These are phyloP conservation scores for Wickerhamomyces alni DNA, from an alignment of 805 yeast genomes.

Conservation along the genomic window DNA sequence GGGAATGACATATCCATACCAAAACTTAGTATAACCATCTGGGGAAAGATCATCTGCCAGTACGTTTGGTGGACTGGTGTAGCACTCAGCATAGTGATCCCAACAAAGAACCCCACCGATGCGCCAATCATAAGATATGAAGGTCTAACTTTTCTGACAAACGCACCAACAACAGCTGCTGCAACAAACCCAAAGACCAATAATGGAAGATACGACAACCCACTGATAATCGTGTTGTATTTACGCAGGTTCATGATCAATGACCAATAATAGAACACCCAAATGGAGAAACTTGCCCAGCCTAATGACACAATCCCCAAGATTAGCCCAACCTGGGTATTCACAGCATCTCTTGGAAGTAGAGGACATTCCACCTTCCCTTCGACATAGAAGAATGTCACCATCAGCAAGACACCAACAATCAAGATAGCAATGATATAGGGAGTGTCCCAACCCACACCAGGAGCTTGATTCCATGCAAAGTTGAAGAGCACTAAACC, in stretches of 20 bases:
- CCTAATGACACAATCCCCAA: conserved; percentile 51
- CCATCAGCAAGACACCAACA: conserved; percentile 38
- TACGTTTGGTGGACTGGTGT: conserved; percentile 56
- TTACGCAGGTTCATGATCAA: conserved; percentile 44
- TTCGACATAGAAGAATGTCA: conserved; percentile 45
- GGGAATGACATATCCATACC: conserved; percentile 83
- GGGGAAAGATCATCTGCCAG: conserved; percentile 52
- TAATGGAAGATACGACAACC: conserved; percentile 40
- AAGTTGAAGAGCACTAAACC: conserved; percentile 62
- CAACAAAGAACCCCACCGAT: conserved; percentile 48
- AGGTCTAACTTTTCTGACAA: conserved; percentile 42
- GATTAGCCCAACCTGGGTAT: conserved; percentile 39
- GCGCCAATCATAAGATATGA: conserved; percentile 45
- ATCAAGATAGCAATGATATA: conserved; percentile 54
- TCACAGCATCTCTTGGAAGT: conserved; percentile 45
- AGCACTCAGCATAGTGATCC: conserved; percentile 45
- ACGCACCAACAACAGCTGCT: conserved; percentile 42
- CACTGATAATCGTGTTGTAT: conserved; percentile 39
- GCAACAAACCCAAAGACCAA: conserved; percentile 51
- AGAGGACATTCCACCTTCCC: conserved; percentile 41
- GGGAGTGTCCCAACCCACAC: conserved; percentile 57
- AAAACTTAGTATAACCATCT: conserved; percentile 50
- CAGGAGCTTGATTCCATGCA: conserved; percentile 72
- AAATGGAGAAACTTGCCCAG: conserved; percentile 76
- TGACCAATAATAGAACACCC: conserved; percentile 59